Conservation (phyloP, 1,139 yeast species). For the Hanseniaspora sp. region DNA sequence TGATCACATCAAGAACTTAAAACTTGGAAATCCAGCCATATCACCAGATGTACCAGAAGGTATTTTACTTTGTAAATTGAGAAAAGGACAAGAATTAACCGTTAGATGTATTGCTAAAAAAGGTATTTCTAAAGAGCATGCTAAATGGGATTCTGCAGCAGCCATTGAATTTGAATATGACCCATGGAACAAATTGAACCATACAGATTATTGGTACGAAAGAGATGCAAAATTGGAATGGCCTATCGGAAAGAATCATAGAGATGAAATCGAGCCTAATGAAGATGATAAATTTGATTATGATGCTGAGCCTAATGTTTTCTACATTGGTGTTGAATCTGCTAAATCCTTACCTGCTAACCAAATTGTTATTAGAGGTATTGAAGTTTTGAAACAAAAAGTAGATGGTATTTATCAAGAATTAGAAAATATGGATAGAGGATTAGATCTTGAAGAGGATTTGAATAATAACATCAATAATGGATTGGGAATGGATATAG, state of each 20-base stretch:
- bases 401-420: slow-evolving; percentile 83
- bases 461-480: slow-evolving; percentile 18
- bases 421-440: slow-evolving; percentile 46
- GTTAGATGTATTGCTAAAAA: slow-evolving; percentile 90
- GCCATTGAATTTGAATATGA: slow-evolving; percentile 98
- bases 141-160: slow-evolving; percentile 95
- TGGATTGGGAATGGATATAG: slow-evolving; percentile 20
- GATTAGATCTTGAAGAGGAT: slow-evolving; percentile 30
- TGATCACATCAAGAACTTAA: slow-evolving; percentile 35
- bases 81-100: slow-evolving; percentile 85
- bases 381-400: slow-evolving; percentile 75
- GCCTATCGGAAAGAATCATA: slow-evolving; percentile 82
- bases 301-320: slow-evolving; percentile 66
- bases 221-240: slow-evolving; percentile 80
- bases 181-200: slow-evolving; percentile 96
- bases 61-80: slow-evolving; percentile 74
- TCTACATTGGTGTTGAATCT: slow-evolving; percentile 82
- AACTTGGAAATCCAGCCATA: slow-evolving; percentile 66
- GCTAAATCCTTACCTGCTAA: slow-evolving; percentile 82
- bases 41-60: slow-evolving; percentile 71
- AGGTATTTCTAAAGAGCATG: slow-evolving; percentile 97
- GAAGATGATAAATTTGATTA: slow-evolving; percentile 83
- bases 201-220: slow-evolving; percentile 95
- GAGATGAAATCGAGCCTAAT: slow-evolving; percentile 92
- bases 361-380: slow-evolving; percentile 75